A percentile compares a stretch with the other conserved stretches of the same genome.
These are phyloP conservation scores for Eugenia klotzschiana DNA, from an alignment of 441 rosid species.

Conservation along the genomic window DNA sequence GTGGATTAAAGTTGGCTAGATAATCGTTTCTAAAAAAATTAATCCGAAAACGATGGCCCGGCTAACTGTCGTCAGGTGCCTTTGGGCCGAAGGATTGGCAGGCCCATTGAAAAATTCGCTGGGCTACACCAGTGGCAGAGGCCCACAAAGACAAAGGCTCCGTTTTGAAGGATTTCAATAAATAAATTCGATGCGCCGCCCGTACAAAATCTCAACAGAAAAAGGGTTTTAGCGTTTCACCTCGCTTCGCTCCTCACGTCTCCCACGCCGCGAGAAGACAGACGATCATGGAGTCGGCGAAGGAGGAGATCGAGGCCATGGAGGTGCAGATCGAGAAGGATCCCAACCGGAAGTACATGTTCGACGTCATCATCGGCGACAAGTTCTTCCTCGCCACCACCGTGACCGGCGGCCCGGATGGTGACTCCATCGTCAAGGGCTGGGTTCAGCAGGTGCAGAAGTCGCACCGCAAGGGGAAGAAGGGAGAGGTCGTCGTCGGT, in stretches of 20 bases:
- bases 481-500: background rate
- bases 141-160: background rate
- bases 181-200: background rate
- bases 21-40: too few species aligned
- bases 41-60: too few species aligned
- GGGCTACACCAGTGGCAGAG: background rate
- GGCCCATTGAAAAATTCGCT: background rate
- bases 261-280: background rate
- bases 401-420: background rate
- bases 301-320: background rate
- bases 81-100: background rate
- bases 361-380: background rate
- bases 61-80: background rate
- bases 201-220: background rate
- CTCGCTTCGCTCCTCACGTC: background rate
- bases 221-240: background rate
- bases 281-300: background rate
- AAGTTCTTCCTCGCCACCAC: background rate
- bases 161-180: background rate
- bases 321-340: background rate
- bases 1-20: too few species aligned
- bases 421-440: background rate
- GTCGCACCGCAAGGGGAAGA: background rate
- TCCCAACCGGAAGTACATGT: background rate
- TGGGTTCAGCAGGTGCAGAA: background rate